Base-by-base conservation (phyloP, 495 filamentous ascomycete species). In the Neurospora sp. region DNA sequence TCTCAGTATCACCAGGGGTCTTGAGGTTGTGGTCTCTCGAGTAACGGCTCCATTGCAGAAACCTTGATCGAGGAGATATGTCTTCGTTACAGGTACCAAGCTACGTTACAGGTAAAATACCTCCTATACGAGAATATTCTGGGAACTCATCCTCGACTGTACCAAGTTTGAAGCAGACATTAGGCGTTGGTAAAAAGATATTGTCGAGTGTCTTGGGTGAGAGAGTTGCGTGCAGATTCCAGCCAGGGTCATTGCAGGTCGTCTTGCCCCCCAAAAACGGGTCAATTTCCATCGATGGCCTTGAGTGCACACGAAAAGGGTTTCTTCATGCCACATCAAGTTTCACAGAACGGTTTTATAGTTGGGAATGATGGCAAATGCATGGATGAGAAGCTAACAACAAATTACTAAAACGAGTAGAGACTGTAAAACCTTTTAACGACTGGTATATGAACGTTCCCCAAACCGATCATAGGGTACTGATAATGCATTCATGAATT, bases 51-150 rank as follows among this genome's bases (percentile, higher is more conserved):
- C 4, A 22, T 12, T 22, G 1, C 42, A 20, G n/a, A 9, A 1
- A n/a, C n/a, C 18, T n/a, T 45, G 3, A 4, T 45, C 42, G 3
- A n/a, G 18, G 5, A 8, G 16, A 31, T 44, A 44, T 2, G 1
- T 41, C 40, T 16, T 16, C 14, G 16, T 5, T 8, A n/a, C 41
- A 7, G 41, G 41, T 18, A 44, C 2, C 6, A 44, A 53, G 20
- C 20, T 27, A 12, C 4, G 9, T 6, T 27, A 22, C 4, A 12
- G 1, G 20, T 5, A 10, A 27, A 2, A 12, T 7, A 53, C 4
- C 20, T 1, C 45, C 4, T 0, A 27, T 1, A 12, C 45, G 1
- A 1, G 10, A 22, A 3, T 5, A 3, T 0, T 14, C 0, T 1
- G 9, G 0, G 20, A 53, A 14, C 6, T 0, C 1, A 27, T 27